phyloP scores from a whole-genome alignment of 2,329 filamentous ascomycete species.

The Botrytis byssoidea region DNA sequence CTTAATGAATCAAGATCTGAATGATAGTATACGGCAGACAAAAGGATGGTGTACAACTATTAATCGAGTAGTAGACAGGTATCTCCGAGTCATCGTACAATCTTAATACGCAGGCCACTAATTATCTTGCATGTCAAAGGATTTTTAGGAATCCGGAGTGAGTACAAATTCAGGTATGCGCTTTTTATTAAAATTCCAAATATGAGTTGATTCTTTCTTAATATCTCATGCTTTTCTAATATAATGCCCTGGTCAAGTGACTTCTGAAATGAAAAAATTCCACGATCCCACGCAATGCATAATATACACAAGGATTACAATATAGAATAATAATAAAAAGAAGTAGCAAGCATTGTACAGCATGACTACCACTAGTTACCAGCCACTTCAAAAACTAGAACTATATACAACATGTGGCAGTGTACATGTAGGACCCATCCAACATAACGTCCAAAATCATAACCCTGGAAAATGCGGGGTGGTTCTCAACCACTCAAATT shows the following conservation, averaged over 20 bases:
- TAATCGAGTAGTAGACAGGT: not conserved
- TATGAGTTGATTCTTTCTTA: not conserved
- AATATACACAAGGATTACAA: not conserved
- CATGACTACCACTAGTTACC: not conserved
- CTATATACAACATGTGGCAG: conserved; percentile 2
- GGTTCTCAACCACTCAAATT: not conserved
- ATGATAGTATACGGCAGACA: no score
- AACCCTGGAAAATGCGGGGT: conserved; percentile 3
- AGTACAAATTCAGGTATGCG: not conserved
- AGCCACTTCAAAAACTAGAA: not conserved
- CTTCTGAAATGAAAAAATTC: not conserved
- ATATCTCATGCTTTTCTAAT: not conserved
- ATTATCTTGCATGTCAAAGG: not conserved
- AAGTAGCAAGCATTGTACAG: not conserved
- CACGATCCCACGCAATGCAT: not conserved
- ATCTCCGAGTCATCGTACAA: not conserved
- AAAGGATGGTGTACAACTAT: not conserved
- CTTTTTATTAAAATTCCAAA: not conserved
- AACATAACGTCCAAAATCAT: not conserved
- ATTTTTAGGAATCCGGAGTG: not conserved
- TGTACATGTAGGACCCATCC: not conserved
- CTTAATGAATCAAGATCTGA: not conserved
- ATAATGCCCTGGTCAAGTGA: not conserved
- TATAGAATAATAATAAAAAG: not conserved
- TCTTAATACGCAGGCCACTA: not conserved